Base-by-base conservation (phyloP, 768 basidiomycete species). In the Russula griseocarnosa region DNA sequence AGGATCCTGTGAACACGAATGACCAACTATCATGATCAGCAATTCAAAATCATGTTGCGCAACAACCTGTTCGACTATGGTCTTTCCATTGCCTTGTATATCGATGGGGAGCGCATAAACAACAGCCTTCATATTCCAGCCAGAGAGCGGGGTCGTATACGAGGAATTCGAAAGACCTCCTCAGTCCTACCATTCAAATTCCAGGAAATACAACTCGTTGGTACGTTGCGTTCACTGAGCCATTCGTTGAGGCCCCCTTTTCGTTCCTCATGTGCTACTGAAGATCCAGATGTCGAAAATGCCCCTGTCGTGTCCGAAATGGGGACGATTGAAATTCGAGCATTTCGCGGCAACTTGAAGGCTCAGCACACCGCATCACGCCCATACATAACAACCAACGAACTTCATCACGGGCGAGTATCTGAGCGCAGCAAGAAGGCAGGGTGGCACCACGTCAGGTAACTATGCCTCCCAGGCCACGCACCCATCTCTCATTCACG, bases 161-260 rank as follows among this genome's bases (percentile, higher is more conserved):
- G 16, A 20, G 59, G 63, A 7, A 26, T 60, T 13, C 49, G 47
- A 28, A 55, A 40, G 36, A 10, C 16, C 22, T 0, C 36, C 3
- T 8, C 55, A 9, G 13, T 56, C 49, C 50, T 65, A 22, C 59
- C 63, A 22, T 65, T 61, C 49, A 60, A 65, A 11, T 65, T 65
- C 6, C 59, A 55, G 10, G 59, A 65, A 34, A 24, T 65, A 30
- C 30, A 60, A 24, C 50, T 65, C 5, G 55, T 65, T 16, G 63
- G 63, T 65, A 36, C 26, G 63, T 52, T 38, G 44, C 28, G n/a
- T n/a, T n/a, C n/a, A n/a, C 6, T 11, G 3, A 18, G 2, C 6
- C 18, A 7, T 22, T n/a, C 10, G 20, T 49, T 40, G 2, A 13
- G 11, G 3, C 3, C 4, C 6, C 3, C 5, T 28, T 5, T 9